phyloP scores from a whole-genome alignment of 2,329 filamentous ascomycete species.

The Diaporthe ilicicola region DNA sequence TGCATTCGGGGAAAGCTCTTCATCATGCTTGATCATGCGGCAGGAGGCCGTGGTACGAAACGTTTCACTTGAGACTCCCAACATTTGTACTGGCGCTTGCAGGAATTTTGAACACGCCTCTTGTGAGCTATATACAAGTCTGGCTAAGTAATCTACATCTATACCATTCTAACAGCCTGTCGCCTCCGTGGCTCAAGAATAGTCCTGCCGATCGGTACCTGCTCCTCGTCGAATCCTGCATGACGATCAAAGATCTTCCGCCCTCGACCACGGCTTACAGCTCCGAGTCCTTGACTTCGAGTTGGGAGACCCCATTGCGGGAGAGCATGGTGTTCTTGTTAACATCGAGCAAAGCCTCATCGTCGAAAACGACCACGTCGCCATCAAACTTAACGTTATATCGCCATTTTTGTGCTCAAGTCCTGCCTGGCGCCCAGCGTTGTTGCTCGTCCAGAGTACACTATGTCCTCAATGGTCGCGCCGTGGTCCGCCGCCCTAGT shows the following conservation, averaged over 20 bases:
- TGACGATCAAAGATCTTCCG: conserved; percentile 70
- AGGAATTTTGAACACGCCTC: too few species aligned
- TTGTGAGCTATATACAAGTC: not conserved
- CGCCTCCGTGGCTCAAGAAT: not conserved
- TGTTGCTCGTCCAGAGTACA: conserved; percentile 83
- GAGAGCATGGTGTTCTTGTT: conserved; percentile 85
- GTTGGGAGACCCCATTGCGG: conserved; percentile 90
- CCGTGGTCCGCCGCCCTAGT: conserved; percentile 70
- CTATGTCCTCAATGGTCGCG: conserved; percentile 76
- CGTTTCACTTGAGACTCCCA: not conserved
- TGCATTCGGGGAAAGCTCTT: not conserved
- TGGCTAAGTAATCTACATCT: rapidly evolving
- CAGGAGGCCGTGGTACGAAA: not conserved
- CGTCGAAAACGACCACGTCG: conserved; percentile 92
- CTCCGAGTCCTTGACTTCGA: conserved; percentile 81
- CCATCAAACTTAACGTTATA: conserved; percentile 84
- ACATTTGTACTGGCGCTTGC: too few species aligned
- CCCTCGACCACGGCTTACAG: conserved; percentile 82
- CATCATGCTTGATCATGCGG: not conserved
- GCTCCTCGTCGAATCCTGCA: not conserved
- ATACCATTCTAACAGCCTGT: not conserved
- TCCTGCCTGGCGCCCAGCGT: conserved; percentile 89
- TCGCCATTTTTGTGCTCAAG: conserved; percentile 82
- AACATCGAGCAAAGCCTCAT: conserved; percentile 79
- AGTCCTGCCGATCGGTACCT: not conserved